Base-by-base conservation (phyloP, 139 green algal species). In the Chlorella sp. region DNA sequence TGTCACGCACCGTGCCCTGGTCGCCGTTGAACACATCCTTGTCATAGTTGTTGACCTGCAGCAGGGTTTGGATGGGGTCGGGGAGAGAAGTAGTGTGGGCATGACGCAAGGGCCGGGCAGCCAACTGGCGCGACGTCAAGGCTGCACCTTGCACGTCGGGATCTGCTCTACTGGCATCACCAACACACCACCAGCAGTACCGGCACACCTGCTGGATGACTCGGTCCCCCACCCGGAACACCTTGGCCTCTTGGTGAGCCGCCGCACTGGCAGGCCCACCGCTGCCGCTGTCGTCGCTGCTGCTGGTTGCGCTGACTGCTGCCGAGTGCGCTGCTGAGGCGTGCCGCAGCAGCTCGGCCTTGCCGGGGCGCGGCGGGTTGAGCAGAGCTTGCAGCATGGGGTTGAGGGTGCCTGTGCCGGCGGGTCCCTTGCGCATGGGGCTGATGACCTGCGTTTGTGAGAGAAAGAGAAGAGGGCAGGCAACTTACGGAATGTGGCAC, bases 21-120 rank as follows among this genome's bases (percentile, higher is more conserved):
- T 98, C 95, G 3, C 95, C 95, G 82, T 98, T 98, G 88, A 91
- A 96, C 34, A 98, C 92, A 28, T 97, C 91, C 64, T 89, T 88
- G 30, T 94, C 89, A 30, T 94, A 93, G 87, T 96, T 88, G 88
- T 98, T 98, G 20, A 85, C 73, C 41, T 60, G 51, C n/a, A n/a
- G 13, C 51, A 60, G 16, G 51, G 51, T 11, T 7, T 11, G 46
- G 51, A n/a, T n/a, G n/a, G n/a, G n/a, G n/a, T n/a, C n/a, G n/a
- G n/a, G n/a, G n/a, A n/a, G n/a, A n/a, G n/a, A n/a, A n/a, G n/a
- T n/a, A n/a, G n/a, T n/a, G n/a, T n/a, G n/a, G n/a, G n/a, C n/a
- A n/a, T n/a, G n/a, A n/a, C n/a, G n/a, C n/a, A n/a, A n/a, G n/a
- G n/a, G n/a, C n/a, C n/a, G n/a, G n/a, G n/a, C n/a, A n/a, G n/a